Evolutionary conservation across 2,329 filamentous ascomycete genomes (phyloP).

Genomic region (Paecilomyces niveus): DNA sequence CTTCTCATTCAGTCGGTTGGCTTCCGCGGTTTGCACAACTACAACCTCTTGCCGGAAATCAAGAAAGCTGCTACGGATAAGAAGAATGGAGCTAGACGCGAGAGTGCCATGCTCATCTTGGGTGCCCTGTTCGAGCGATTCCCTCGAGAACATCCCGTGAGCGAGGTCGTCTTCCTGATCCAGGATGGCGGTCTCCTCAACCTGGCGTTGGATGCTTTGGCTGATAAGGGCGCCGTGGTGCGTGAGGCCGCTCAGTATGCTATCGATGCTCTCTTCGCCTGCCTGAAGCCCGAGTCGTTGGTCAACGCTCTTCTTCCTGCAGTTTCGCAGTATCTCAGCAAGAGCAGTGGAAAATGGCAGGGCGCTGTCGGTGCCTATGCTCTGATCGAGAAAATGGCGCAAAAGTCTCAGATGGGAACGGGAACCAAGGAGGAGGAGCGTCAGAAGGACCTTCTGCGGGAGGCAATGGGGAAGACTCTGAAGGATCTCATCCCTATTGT

Average conservation of each 20-base stretch:
- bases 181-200: conserved; percentile 68
- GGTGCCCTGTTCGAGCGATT: conserved; percentile 91
- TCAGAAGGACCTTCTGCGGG: conserved; percentile 82
- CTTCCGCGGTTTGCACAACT: conserved; percentile 54
- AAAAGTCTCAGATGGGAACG: conserved; percentile 81
- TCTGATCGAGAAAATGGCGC: conserved; percentile 85
- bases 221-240: conserved; percentile 84
- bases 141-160: conserved; percentile 66
- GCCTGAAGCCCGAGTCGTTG: conserved; percentile 73
- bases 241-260: conserved; percentile 91
- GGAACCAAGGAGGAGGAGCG: conserved; percentile 78
- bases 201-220: conserved; percentile 71
- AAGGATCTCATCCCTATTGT: conserved; percentile 84
- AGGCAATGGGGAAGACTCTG: conserved; percentile 73
- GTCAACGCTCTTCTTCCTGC: conserved; percentile 75
- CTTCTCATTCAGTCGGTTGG: conserved; percentile 59
- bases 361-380: conserved; percentile 81
- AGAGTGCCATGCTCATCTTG: conserved; percentile 90
- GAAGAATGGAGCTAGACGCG: conserved; percentile 78
- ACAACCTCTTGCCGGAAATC: conserved; percentile 56
- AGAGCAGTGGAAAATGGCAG: conserved; percentile 92
- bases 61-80: conserved; percentile 83
- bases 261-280: conserved; percentile 76
- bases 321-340: conserved; percentile 67
- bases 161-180: conserved; percentile 75